Conservation (phyloP, 495 filamentous ascomycete genomes). For the Aspergillus hancockii region DNA sequence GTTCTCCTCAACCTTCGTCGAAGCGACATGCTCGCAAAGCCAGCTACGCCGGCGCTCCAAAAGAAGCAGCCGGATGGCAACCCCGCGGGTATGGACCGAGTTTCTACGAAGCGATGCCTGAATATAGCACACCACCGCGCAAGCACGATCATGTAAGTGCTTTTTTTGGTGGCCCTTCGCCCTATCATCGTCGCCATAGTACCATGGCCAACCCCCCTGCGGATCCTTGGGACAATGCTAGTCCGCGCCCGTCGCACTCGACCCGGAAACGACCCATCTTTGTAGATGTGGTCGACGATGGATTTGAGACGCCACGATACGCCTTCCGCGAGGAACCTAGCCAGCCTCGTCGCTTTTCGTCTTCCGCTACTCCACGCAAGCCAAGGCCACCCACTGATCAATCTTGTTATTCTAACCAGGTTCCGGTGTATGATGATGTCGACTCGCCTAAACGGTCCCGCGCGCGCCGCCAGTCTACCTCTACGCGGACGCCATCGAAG, state of each 20-base stretch:
- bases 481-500: slow-evolving; percentile 46
- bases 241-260: slow-evolving; percentile 37
- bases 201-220: slow-evolving; percentile 40
- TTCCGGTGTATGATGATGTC: slow-evolving; percentile 44
- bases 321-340: slow-evolving; percentile 27
- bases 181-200: slow-evolving; percentile 35
- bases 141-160: slow-evolving; percentile 63
- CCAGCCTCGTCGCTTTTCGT: slow-evolving; percentile 36
- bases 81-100: slow-evolving; percentile 36
- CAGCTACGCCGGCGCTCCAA: slow-evolving; percentile 43
- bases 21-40: slow-evolving; percentile 50
- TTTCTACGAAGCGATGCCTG: slow-evolving; percentile 49
- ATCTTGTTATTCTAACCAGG: slow-evolving; percentile 54
- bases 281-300: slow-evolving; percentile 57
- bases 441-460: slow-evolving; percentile 46
- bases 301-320: slow-evolving; percentile 40
- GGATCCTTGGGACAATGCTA: slow-evolving; percentile 40
- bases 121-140: slow-evolving; percentile 50
- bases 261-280: slow-evolving; percentile 54
- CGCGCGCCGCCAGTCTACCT: slow-evolving; percentile 51
- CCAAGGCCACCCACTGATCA: slow-evolving; percentile 54
- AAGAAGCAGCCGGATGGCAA: slow-evolving; percentile 40
- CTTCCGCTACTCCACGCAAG: slow-evolving; percentile 45
- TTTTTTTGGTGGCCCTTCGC: slow-evolving; percentile 41
- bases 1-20: slow-evolving; percentile 40